Base-by-base conservation (phyloP, 768 basidiomycete species). In the Multifurca ochricompacta region DNA sequence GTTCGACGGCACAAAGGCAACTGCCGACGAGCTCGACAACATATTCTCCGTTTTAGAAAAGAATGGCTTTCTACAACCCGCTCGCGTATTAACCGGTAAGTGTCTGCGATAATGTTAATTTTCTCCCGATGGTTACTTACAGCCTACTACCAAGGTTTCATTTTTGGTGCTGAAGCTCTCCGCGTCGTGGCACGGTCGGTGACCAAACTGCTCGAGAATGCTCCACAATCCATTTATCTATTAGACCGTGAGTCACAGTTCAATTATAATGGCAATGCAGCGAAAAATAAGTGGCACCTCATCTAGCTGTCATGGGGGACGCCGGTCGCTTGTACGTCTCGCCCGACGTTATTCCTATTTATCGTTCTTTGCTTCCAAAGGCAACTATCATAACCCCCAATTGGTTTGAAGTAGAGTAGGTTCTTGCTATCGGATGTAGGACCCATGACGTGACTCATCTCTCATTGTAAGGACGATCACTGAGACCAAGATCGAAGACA, bases 351-450 rank as follows among this genome's bases (percentile, higher is more conserved):
- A 74, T 98, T 55, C 91, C 92, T 1, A 77, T 91, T 35, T 98
- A 99, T 72, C 80, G 83, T 42, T 71, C 76, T 37, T 79, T 93
- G 71, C 74, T 95, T 1, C 74, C 81, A n/a, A 70, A 82, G n/a
- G 86, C 96, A 3, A 89, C 89, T 0, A 83, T 97, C 44, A 97
- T 97, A 60, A 92, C 96, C 0, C 96, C 96, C 0, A 99, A 99
- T 66, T 96, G 93, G 81, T 99, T 93, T 63, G 96, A 99, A 73
- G 88, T 87, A 58, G 95, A 98, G 92, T 94, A 66, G 68, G 83
- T 68, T 13, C 57, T 36, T n/a, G 14, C 42, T 25, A 40, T 39
- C 23, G 14, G 9, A 8, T 25, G 18, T n/a, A n/a, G n/a, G n/a
- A 19, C 27, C 25, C 37, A 28, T 18, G 10, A 48, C 14, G 5